Evolutionary conservation across 2,329 filamentous ascomycete genomes (phyloP).

Genomic region (Rutstroemia sp.): DNA sequence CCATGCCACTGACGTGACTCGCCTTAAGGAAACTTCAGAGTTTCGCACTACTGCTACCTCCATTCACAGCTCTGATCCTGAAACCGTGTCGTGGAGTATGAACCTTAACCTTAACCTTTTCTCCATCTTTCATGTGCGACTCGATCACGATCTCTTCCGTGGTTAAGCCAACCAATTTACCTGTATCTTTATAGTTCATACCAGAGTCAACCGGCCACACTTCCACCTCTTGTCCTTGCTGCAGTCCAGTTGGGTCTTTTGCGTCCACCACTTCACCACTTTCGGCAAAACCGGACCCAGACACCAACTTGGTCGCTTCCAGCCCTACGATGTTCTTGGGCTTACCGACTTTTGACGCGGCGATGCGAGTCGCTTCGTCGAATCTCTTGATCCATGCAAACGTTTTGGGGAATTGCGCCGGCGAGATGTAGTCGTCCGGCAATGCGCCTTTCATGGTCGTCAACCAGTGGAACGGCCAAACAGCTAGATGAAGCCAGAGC

Average conservation of each 20-base stretch:
- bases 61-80: slow-evolving; percentile 30
- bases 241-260: slow-evolving; percentile 45
- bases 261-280: slow-evolving; percentile 37
- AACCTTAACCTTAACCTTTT: slow-evolving; percentile 45
- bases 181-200: slow-evolving; percentile 48
- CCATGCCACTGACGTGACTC: background rate
- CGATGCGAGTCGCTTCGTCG: slow-evolving; percentile 37
- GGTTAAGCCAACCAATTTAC: slow-evolving; percentile 45
- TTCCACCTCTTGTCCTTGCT: slow-evolving; percentile 44
- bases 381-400: slow-evolving; percentile 62
- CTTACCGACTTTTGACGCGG: slow-evolving; percentile 33
- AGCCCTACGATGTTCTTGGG: slow-evolving; percentile 42
- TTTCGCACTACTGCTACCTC: slow-evolving; percentile 1
- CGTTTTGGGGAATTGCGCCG: slow-evolving; percentile 47
- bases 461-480: slow-evolving; percentile 65
- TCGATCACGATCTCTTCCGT: slow-evolving; percentile 52
- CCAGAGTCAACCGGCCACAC: slow-evolving; percentile 59
- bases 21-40: slow-evolving; percentile 7
- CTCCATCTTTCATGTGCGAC: slow-evolving; percentile 35
- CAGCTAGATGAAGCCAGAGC: slow-evolving; percentile 32
- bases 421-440: slow-evolving; percentile 43
- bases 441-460: slow-evolving; percentile 46
- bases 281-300: slow-evolving; percentile 40
- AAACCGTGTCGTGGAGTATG: slow-evolving; percentile 58
- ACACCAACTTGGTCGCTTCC: slow-evolving; percentile 44